phyloP scores from a whole-genome alignment of 192 early-diverging fungal species.

The Pecoramyces ruminantium region DNA sequence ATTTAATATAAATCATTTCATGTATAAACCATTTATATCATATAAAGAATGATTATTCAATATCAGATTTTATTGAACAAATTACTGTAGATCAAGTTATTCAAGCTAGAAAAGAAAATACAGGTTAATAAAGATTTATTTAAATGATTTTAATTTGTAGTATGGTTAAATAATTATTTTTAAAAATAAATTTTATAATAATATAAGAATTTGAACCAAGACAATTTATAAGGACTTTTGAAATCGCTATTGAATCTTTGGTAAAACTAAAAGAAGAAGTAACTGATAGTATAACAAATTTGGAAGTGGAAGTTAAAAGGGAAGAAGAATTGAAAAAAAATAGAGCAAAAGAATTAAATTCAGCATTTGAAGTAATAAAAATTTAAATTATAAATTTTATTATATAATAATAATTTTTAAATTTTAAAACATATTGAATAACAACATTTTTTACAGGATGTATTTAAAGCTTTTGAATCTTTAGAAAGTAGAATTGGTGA shows the following conservation, averaged over 20 bases:
- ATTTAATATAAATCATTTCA: not conserved
- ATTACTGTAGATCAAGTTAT: not conserved
- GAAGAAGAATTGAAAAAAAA: slow-evolving; percentile 58
- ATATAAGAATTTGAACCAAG: slow-evolving; percentile 61
- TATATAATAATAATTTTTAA: not conserved
- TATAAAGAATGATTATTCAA: not conserved
- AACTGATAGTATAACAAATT: slow-evolving; percentile 63
- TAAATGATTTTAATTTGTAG: too few species aligned
- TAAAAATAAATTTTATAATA: too few species aligned
- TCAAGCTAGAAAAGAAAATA: not conserved
- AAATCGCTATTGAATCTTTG: slow-evolving; percentile 71
- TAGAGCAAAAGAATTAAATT: slow-evolving; percentile 59
- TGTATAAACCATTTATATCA: not conserved
- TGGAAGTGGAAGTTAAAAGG: slow-evolving; percentile 59
- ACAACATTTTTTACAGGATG: too few species aligned
- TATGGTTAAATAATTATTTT: too few species aligned
- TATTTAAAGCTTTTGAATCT: slow-evolving; percentile 70
- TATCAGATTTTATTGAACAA: not conserved
- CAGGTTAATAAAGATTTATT: not conserved
- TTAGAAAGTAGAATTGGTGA: slow-evolving; percentile 77
- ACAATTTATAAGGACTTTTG: slow-evolving; percentile 82
- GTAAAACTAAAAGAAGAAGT: slow-evolving; percentile 52
- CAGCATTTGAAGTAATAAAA: slow-evolving; percentile 55
- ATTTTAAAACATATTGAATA: not conserved
- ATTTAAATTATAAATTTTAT: too few species aligned